phyloP scores from a whole-genome alignment of 495 filamentous ascomycete genomes.

The Penicillium antarcticum region DNA sequence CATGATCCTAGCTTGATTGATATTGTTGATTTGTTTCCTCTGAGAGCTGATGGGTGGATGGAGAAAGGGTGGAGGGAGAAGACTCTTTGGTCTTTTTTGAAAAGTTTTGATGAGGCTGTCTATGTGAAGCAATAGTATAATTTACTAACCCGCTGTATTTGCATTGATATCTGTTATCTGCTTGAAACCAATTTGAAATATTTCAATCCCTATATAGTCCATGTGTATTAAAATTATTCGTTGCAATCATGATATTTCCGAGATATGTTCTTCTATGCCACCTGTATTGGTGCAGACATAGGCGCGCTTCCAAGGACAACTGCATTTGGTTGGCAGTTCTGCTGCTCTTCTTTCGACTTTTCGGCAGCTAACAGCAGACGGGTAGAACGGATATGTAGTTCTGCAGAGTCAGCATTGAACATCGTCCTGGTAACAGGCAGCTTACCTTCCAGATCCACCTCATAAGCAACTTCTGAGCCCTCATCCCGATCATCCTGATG shows the following conservation, averaged over 20 bases:
- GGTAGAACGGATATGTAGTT: slow-evolving; percentile 59
- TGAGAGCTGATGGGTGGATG: slow-evolving; percentile 46
- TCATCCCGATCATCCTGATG: slow-evolving; percentile 45
- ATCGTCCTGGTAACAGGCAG: too few species aligned
- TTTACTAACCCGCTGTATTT: too few species aligned
- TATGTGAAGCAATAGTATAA: too few species aligned
- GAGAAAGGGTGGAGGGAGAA: slow-evolving; percentile 49
- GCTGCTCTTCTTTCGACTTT: slow-evolving; percentile 51
- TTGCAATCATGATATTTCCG: too few species aligned
- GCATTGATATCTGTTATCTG: too few species aligned
- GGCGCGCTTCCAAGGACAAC: slow-evolving; percentile 28
- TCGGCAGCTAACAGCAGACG: slow-evolving; percentile 57
- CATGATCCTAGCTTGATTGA: slow-evolving; percentile 49
- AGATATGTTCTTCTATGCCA: neutral
- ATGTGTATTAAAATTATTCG: too few species aligned
- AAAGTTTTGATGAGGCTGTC: slow-evolving; percentile 39
- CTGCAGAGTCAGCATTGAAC: slow-evolving; percentile 31
- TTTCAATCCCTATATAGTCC: too few species aligned
- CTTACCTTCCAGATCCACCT: slow-evolving; percentile 58
- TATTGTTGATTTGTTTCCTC: slow-evolving; percentile 50
- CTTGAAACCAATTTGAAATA: too few species aligned
- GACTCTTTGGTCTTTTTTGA: slow-evolving; percentile 52
- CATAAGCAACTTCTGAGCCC: slow-evolving; percentile 55
- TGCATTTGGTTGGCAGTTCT: slow-evolving; percentile 50
- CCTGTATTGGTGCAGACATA: neutral